Evolutionary conservation across 1,139 yeast genomes (phyloP), one percentile per base, ranked within the genome.

Genomic region (Yamadazyma spencermartinsiae): DNA sequence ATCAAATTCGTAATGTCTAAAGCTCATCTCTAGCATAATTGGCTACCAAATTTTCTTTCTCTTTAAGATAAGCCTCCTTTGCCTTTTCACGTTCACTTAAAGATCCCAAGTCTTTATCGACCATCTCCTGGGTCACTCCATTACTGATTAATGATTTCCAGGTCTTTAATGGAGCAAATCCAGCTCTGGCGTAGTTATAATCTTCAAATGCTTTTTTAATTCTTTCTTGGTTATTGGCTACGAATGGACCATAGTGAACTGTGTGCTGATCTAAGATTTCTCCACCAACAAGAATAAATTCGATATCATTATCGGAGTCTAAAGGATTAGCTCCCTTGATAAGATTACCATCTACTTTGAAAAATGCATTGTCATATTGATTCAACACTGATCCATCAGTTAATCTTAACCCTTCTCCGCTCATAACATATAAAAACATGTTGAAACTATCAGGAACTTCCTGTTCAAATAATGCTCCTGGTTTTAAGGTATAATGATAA

Each of bases 211-310:
- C 94, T 53, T 82, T 65, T 49, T 76, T 73, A 44, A 87, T 82
- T 50, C 77, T 76, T 36, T 76, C 80, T 42, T 70, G 68, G 14
- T 82, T 65, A 8, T 82, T 77, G 44, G 86, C 92, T 12, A 85
- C 95, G 58, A 87, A 88, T 14, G 96, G 96, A 10, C 97, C 97
- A 55, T 88, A 86, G 58, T 89, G 96, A 28, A 86, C 86, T 38
- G 85, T 74, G 13, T 80, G 77, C 64, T 89, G 97, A 51, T 86
- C 77, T 43, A 88, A 68, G 30, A 78, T 76, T 59, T 86, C 67
- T 36, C 96, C 97, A 25, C 90, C 95, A 45, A 88, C 68, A 24
- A 89, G 51, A 4, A 86, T 79, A 51, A 89, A 80, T 45, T 79
- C 76, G 2, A 80, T 62, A 11, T 61, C 66, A 21, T 63, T 56